These are phyloP conservation scores for Eleusine coracana DNA, from an alignment of 176 grass and related monocot genomes.

Conservation along the genomic window DNA sequence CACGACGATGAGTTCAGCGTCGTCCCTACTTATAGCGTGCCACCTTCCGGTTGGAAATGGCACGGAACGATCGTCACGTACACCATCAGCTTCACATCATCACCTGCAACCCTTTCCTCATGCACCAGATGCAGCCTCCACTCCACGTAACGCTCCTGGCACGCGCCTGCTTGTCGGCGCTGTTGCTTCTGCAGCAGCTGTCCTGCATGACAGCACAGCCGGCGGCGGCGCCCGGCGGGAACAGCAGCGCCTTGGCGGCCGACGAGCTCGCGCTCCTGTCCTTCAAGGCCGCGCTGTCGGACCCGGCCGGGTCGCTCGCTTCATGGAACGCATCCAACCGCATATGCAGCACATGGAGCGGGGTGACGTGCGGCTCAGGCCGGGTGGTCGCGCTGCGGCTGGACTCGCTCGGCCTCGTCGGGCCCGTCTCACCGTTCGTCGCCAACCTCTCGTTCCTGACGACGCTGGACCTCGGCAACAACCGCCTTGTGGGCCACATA, in stretches of 20 bases:
- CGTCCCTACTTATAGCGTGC: no score
- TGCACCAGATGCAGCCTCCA: no score
- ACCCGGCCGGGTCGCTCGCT: slow-evolving; percentile 22
- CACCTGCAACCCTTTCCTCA: no score
- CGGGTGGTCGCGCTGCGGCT: slow-evolving; percentile 31
- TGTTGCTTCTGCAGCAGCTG: no score
- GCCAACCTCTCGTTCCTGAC: slow-evolving; percentile 50
- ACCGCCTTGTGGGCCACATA: slow-evolving; percentile 24
- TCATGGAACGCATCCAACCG: slow-evolving; percentile 45
- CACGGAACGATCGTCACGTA: no score
- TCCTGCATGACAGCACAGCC: no score
- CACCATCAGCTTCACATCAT: no score
- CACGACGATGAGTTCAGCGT: no score
- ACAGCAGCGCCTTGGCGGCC: background rate
- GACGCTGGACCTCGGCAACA: slow-evolving; percentile 9
- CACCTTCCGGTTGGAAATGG: no score
- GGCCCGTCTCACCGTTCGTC: slow-evolving; percentile 42
- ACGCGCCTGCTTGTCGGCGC: no score
- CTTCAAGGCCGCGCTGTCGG: slow-evolving; percentile 44
- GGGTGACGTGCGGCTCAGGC: slow-evolving; percentile 32
- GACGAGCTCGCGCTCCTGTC: slow-evolving; percentile 38
- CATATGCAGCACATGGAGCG: slow-evolving; percentile 34
- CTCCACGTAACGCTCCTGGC: no score
- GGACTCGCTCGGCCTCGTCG: background rate
- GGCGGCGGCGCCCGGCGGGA: no score